These are phyloP conservation scores for Boletus tomentosulus DNA, from an alignment of 768 basidiomycete species.

Conservation along the genomic window DNA sequence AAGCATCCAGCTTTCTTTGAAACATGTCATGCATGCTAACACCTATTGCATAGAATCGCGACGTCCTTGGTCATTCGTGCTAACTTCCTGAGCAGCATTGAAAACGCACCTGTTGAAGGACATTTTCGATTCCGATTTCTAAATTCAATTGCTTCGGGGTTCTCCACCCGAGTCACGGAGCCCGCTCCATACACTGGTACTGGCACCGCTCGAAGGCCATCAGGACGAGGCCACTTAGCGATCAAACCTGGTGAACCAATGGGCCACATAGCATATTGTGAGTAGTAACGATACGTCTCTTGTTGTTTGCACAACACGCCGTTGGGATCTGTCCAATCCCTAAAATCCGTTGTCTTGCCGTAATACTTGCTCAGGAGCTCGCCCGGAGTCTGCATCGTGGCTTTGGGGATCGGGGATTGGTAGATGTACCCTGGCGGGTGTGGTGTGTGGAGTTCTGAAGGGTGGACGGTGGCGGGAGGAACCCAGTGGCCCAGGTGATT, in stretches of 20 bases:
- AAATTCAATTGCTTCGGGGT: conserved; percentile 2
- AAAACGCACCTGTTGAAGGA: not conserved
- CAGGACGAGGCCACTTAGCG: not conserved
- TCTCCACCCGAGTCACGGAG: not conserved
- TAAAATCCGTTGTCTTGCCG: not conserved
- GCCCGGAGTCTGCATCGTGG: not conserved
- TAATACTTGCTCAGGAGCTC: conserved; percentile 2
- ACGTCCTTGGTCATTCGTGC: not conserved
- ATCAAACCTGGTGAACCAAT: not conserved
- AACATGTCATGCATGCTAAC: not conserved
- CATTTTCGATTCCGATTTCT: not conserved
- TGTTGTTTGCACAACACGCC: not conserved
- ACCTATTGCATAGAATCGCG: not conserved
- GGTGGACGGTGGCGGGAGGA: conserved; percentile 3
- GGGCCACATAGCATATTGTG: not conserved
- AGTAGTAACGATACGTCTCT: not conserved
- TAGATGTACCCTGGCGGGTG: not conserved
- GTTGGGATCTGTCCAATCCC: not conserved
- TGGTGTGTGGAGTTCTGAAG: not conserved
- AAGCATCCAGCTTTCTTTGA: too few relatives aligned
- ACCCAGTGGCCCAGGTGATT: not conserved
- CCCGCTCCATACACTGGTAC: not conserved
- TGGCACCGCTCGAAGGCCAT: not conserved
- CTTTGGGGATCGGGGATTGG: not conserved
- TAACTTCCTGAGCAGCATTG: not conserved